A percentile compares a stretch with the other conserved stretches of the same genome.
phyloP scores from a whole-genome alignment of 208 protist species.

The Leishmania braziliensis region DNA sequence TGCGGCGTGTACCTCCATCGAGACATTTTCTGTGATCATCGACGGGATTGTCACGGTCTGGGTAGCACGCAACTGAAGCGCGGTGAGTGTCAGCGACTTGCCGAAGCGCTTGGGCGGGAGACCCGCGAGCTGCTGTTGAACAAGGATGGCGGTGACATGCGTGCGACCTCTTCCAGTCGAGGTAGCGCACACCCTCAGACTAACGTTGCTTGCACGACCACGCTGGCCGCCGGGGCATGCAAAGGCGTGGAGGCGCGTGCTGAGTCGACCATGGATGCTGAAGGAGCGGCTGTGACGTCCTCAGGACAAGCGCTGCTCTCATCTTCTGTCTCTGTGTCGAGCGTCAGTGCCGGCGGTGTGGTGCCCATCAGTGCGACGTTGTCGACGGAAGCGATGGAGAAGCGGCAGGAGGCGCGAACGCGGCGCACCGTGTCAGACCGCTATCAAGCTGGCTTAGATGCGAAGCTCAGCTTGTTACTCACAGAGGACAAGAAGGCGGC shows the following conservation, averaged over 20 bases:
- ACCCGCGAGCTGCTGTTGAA: conserved; percentile 28
- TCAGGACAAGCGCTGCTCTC: neutral
- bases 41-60: conserved; percentile 66
- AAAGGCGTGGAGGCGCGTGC: neutral
- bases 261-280: neutral
- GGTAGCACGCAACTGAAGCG: conserved; percentile 58
- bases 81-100: conserved; percentile 37
- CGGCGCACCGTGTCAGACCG: conserved; percentile 40
- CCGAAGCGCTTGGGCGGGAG: conserved; percentile 39
- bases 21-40: conserved; percentile 79
- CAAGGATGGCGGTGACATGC: conserved; percentile 1
- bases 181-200: neutral
- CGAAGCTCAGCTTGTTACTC: conserved; percentile 32
- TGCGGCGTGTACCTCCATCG: conserved; percentile 72
- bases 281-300: neutral
- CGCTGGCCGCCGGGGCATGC: neutral
- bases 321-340: neutral
- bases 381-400: conserved; percentile 22
- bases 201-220: neutral
- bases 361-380: conserved; percentile 1
- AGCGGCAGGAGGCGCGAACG: conserved; percentile 47
- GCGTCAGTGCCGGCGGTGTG: neutral
- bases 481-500: conserved; percentile 35
- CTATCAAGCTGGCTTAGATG: conserved; percentile 40
- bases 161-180: neutral